Conservation (phyloP, 169 alveolate species). For the Babesia bigemina region DNA sequence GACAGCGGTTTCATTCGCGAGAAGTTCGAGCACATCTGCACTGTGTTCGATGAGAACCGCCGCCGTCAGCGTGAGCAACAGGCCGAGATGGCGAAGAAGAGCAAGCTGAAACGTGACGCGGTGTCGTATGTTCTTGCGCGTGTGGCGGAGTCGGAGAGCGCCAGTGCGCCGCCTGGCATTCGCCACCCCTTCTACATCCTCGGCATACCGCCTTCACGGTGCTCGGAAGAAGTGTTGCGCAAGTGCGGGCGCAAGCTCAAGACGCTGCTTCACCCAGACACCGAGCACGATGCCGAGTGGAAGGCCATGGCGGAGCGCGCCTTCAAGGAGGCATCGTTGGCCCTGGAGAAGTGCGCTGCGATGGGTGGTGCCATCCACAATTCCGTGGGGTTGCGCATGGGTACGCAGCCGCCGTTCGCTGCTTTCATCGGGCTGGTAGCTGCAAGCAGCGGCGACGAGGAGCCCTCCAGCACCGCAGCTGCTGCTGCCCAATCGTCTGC, state of each 20-base stretch:
- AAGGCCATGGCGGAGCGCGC: constrained; percentile 74
- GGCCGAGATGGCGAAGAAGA: constrained; percentile 68
- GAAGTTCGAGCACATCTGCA: constrained; percentile 29
- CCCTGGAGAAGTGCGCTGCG: constrained; percentile 64
- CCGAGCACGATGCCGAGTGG: constrained; percentile 77
- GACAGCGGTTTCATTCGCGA: constrained; percentile 34
- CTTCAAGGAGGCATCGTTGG: constrained; percentile 80
- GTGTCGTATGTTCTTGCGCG: constrained; percentile 71
- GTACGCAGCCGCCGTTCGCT: constrained; percentile 45
- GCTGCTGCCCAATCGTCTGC: neutral
- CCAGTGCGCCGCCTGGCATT: constrained; percentile 56
- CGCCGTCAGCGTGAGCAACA: constrained; percentile 60
- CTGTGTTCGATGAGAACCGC: constrained; percentile 49
- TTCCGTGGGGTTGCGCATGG: constrained; percentile 9
- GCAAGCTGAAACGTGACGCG: constrained; percentile 75
- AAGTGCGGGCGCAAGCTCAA: constrained; percentile 72
- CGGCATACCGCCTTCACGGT: constrained; percentile 68
- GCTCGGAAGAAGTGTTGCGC: constrained; percentile 59
- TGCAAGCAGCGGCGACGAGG: neutral
- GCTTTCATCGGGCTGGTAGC: constrained; percentile 26
- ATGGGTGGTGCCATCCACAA: constrained; percentile 2
- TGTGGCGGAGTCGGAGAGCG: constrained; percentile 60
- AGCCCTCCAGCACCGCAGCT: neutral
- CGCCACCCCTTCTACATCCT: constrained; percentile 73
- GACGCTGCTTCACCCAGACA: constrained; percentile 78